Base-by-base conservation (phyloP, 2,329 filamentous ascomycete genomes). In the Knoxdaviesia capensis region DNA sequence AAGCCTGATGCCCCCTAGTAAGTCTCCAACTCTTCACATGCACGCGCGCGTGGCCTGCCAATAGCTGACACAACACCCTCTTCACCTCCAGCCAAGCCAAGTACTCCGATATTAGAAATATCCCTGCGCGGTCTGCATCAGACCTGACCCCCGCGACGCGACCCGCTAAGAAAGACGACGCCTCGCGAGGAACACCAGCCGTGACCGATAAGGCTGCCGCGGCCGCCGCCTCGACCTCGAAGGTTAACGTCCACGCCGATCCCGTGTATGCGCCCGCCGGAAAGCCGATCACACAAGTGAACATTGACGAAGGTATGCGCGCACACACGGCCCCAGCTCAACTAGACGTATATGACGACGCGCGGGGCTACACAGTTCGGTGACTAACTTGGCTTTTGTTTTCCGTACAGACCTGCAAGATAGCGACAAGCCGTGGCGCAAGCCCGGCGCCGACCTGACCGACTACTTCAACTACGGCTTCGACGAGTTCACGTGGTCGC, bases 381-480 rank as follows among this genome's bases (percentile, higher is more conserved):
- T n/a, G n/a, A n/a, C n/a, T n/a, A n/a, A n/a, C n/a, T n/a, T n/a
- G n/a, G n/a, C n/a, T n/a, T n/a, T n/a, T n/a, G n/a, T n/a, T n/a
- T n/a, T n/a, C n/a, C n/a, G n/a, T n/a, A 31, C 46, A 70, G 74
- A 80, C 52, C 71, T 87, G 20, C 69, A 75, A 34, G 78, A 83
- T 6, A 84, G 86, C 52, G 82, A 87, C 48, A 96, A 94, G 58
- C 87, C 88, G 11, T 98, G 90, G 90, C 78, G 90, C 38, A 79
- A 87, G 48, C 90, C 90, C 0, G 90, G 90, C 39, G 87, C 88
- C 7, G 90, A 98, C 53, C 75, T 94, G 43, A 90, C 82, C 45
- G 90, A 98, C 57, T 96, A 93, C 62, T 96, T 96, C 72, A 96
- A 96, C 65, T 96, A 96, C 60, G 88, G 88, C 45, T 96, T 96